These are phyloP conservation scores for Peniophora sp. DNA, from an alignment of 1,284 basidiomycete genomes.

Conservation along the genomic window DNA sequence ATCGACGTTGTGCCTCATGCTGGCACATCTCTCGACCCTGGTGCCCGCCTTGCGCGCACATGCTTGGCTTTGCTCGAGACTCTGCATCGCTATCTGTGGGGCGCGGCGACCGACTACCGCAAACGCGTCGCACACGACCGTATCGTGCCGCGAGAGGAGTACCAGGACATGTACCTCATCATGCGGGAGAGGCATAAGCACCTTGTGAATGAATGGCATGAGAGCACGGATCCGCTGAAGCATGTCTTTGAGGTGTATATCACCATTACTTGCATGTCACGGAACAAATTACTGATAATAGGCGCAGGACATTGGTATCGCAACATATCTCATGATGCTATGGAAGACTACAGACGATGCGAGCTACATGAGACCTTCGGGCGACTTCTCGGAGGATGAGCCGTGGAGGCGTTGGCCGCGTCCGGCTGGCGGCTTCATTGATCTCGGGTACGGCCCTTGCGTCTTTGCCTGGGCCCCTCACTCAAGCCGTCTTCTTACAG, in stretches of 20 bases:
- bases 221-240: conserved; percentile 76
- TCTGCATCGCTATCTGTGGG: conserved; percentile 82
- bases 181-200: conserved; percentile 81
- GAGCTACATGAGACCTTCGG: conserved; percentile 6
- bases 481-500: conserved; percentile 27
- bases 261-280: background rate
- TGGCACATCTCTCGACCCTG: conserved; percentile 38
- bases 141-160: conserved; percentile 67
- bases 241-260: conserved; percentile 73
- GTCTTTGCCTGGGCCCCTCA: background rate
- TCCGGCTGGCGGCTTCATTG: conserved; percentile 80
- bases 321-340: conserved; percentile 85
- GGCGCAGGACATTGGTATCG: conserved; percentile 80
- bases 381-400: conserved; percentile 11
- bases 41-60: conserved; percentile 72
- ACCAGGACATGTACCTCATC: conserved; percentile 85
- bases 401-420: conserved; percentile 70
- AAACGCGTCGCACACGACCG: conserved; percentile 86
- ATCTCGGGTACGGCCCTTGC: conserved; percentile 64
- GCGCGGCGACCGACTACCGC: conserved; percentile 70
- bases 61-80: conserved; percentile 76
- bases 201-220: conserved; percentile 68
- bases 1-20: conserved; percentile 52
- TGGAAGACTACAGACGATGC: conserved; percentile 69
- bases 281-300: background rate